Conservation (phyloP, 225 moss, liverwort and hornwort species). For the Asterella californica region DNA sequence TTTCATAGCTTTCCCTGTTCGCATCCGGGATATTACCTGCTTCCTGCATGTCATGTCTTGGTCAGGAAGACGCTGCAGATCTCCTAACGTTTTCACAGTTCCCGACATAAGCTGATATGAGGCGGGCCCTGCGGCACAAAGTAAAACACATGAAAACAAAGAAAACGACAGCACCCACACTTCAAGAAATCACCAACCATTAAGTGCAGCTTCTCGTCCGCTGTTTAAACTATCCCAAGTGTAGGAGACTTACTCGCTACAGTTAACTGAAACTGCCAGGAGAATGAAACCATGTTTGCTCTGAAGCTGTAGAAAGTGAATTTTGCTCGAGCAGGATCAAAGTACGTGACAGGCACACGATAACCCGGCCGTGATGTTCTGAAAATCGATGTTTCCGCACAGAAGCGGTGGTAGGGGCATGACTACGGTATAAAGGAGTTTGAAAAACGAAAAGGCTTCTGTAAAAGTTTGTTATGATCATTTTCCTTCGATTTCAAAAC, state of each 20-base stretch:
- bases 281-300: not conserved
- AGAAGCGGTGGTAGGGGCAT: no score
- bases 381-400: no score
- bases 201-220: no score
- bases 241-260: not conserved
- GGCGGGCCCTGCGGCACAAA: constrained; percentile 47
- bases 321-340: no score
- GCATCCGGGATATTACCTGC: constrained; percentile 36
- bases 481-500: no score
- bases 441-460: no score
- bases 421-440: no score
- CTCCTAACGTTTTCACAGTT: constrained; percentile 71
- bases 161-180: not conserved
- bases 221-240: not conserved
- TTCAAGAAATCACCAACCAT: not conserved
- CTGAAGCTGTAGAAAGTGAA: no score
- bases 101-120: constrained; percentile 71
- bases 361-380: no score
- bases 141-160: not conserved
- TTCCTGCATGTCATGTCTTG: constrained; percentile 85
- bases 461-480: no score
- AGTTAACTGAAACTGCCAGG: not conserved
- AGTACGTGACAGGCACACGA: not conserved
- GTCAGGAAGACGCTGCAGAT: constrained; percentile 79
- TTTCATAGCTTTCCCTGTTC: not conserved